phyloP scores from a whole-genome alignment of 2,329 filamentous ascomycete species.

The Colletotrichum sp. region DNA sequence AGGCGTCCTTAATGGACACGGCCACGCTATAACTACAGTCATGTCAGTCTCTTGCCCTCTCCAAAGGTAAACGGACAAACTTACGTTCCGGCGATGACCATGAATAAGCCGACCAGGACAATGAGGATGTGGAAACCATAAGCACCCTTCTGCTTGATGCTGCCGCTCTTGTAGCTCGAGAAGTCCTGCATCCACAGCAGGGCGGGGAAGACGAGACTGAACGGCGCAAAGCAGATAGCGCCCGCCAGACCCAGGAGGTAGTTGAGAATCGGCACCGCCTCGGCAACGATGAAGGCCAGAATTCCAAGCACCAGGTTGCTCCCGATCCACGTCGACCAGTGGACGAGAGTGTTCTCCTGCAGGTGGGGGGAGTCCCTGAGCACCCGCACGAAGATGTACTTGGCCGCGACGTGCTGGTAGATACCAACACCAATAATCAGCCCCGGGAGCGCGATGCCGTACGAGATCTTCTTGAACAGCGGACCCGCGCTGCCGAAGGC shows the following conservation, averaged over 20 bases:
- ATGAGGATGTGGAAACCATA: background rate
- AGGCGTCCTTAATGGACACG: background rate
- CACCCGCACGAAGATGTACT: conserved; percentile 54
- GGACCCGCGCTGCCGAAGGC: conserved; percentile 49
- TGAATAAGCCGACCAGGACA: background rate
- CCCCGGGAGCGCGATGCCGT: conserved; percentile 54
- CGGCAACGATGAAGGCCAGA: conserved; percentile 44
- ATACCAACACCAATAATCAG: conserved; percentile 53
- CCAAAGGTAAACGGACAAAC: fast-evolving
- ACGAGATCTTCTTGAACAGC: conserved; percentile 53
- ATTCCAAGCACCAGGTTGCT: conserved; percentile 50
- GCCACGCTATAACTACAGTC: background rate
- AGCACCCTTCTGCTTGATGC: background rate
- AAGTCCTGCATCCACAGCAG: conserved; percentile 31
- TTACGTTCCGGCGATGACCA: background rate
- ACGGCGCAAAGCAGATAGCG: conserved; percentile 31
- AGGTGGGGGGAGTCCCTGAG: conserved; percentile 51
- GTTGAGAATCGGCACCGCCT: conserved; percentile 58
- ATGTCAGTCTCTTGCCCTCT: fast-evolving
- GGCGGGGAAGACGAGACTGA: conserved; percentile 31
- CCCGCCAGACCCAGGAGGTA: conserved; percentile 55
- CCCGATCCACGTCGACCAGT: conserved; percentile 51
- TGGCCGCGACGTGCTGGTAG: conserved; percentile 56
- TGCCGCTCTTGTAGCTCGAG: background rate
- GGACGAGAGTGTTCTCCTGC: conserved; percentile 48